Evolutionary conservation across 2,329 filamentous ascomycete species (phyloP).

Genomic region (Cytospora chrysosperma): DNA sequence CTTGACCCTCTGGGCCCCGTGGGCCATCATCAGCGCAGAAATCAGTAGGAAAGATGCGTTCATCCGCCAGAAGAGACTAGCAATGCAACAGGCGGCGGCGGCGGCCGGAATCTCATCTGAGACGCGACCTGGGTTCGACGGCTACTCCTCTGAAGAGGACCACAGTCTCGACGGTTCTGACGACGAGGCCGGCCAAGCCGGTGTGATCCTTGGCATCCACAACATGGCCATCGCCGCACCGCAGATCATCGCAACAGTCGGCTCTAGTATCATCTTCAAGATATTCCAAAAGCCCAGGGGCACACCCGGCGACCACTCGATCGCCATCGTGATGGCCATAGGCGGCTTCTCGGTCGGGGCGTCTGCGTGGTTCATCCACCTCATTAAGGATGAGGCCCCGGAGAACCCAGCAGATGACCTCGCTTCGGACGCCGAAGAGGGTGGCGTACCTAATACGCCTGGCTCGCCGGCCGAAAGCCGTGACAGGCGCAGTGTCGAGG

Average conservation of each 20-base stretch:
- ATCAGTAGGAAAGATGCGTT: slow-evolving; percentile 76
- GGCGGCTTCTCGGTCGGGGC: slow-evolving; percentile 77
- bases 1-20: slow-evolving; percentile 89
- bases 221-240: slow-evolving; percentile 92
- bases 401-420: slow-evolving; percentile 38
- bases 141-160: slow-evolving; percentile 31
- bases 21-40: slow-evolving; percentile 91
- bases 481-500: slow-evolving; percentile 32
- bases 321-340: slow-evolving; percentile 81
- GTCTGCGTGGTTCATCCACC: slow-evolving; percentile 70
- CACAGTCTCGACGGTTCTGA: slow-evolving; percentile 37
- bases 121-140: slow-evolving; percentile 23
- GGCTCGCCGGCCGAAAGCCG: slow-evolving; percentile 10
- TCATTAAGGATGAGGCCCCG: slow-evolving; percentile 61
- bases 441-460: slow-evolving; percentile 15
- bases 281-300: slow-evolving; percentile 85
- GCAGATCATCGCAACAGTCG: slow-evolving; percentile 85
- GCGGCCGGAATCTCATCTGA: slow-evolving; percentile 22
- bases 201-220: slow-evolving; percentile 90
- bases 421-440: slow-evolving; percentile 40
- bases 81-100: slow-evolving; percentile 17
- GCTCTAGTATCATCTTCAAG: slow-evolving; percentile 81
- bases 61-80: slow-evolving; percentile 39
- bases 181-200: slow-evolving; percentile 71
- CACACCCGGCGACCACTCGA: slow-evolving; percentile 79